Conservation (phyloP, 116 monocot genomes). For the Trichopus zeylanicus region DNA sequence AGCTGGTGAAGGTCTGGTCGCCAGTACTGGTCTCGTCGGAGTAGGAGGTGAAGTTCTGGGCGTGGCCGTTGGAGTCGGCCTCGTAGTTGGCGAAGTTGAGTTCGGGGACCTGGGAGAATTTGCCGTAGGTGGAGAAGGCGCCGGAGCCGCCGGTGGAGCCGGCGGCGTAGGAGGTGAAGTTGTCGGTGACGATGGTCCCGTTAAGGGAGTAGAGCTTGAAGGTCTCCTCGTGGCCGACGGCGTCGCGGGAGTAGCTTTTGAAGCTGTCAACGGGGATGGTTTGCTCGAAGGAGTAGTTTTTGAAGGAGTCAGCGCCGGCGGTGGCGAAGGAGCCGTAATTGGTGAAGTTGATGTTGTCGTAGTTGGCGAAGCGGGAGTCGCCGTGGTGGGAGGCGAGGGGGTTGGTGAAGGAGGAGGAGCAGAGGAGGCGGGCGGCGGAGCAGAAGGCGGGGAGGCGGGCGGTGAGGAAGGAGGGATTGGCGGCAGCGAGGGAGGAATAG, state of each 20-base stretch:
- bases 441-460: conserved; percentile 18
- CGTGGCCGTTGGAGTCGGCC: conserved; percentile 12
- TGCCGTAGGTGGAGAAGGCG: conserved; percentile 36
- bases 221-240: conserved; percentile 20
- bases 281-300: conserved; percentile 34
- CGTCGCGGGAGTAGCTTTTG: conserved; percentile 43
- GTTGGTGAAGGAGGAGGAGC: background rate
- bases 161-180: conserved; percentile 55
- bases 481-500: conserved; percentile 13
- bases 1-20: conserved; percentile 26
- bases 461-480: conserved; percentile 6
- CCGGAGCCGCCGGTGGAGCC: conserved; percentile 29
- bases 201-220: conserved; percentile 33
- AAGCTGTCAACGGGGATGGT: conserved; percentile 43
- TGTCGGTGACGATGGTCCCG: conserved; percentile 47
- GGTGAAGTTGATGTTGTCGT: conserved; percentile 43
- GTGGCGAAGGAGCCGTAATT: conserved; percentile 35
- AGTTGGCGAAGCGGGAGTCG: conserved; percentile 23
- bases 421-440: conserved; percentile 19
- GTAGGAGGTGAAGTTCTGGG: conserved; percentile 37
- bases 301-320: conserved; percentile 36
- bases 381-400: background rate
- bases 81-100: conserved; percentile 47
- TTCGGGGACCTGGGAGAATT: conserved; percentile 26
- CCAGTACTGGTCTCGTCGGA: conserved; percentile 26